These are phyloP conservation scores for Lotus japonicus DNA, from an alignment of 306 rosid genomes.

Conservation along the genomic window DNA sequence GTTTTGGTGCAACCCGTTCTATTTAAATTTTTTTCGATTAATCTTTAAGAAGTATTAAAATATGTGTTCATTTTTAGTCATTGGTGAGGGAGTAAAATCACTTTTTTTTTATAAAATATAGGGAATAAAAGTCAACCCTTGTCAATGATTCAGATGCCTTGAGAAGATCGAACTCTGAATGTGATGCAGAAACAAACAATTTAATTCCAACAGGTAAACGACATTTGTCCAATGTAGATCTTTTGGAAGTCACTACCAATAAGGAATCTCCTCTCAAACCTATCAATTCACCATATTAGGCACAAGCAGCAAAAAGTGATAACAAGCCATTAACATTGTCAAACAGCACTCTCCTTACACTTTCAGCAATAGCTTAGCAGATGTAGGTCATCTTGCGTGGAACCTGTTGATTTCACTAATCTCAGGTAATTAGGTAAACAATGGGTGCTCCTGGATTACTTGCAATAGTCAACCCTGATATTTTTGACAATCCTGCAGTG, in stretches of 20 bases:
- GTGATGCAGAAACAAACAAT: constrained; percentile 76
- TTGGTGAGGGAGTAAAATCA: no score
- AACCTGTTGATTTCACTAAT: constrained; percentile 67
- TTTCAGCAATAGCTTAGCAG: constrained; percentile 66
- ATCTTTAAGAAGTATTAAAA: no score
- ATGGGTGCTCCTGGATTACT: constrained; percentile 88
- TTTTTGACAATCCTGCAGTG: constrained; percentile 65
- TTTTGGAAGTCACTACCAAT: constrained; percentile 59
- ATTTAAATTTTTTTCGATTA: no score
- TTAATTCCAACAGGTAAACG: no score
- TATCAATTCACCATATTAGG: constrained; percentile 25
- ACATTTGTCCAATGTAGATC: constrained; percentile 70
- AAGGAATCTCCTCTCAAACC: constrained; percentile 77
- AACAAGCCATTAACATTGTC: background rate
- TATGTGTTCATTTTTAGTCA: no score
- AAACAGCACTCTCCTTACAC: constrained; percentile 41
- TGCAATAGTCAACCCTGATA: constrained; percentile 51
- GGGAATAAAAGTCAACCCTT: constrained; percentile 29
- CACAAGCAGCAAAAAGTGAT: constrained; percentile 13
- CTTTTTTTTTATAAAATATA: no score
- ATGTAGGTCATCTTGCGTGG: constrained; percentile 43
- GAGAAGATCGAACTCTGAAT: constrained; percentile 68
- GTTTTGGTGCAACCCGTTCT: no score
- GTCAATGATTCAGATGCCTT: constrained; percentile 69
- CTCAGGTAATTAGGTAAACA: constrained; percentile 70